Percentiles rank a stretch among this genome's conserved stretches.
Evolutionary conservation across 805 yeast species (phyloP).

Genomic region (Pichia heedii): DNA sequence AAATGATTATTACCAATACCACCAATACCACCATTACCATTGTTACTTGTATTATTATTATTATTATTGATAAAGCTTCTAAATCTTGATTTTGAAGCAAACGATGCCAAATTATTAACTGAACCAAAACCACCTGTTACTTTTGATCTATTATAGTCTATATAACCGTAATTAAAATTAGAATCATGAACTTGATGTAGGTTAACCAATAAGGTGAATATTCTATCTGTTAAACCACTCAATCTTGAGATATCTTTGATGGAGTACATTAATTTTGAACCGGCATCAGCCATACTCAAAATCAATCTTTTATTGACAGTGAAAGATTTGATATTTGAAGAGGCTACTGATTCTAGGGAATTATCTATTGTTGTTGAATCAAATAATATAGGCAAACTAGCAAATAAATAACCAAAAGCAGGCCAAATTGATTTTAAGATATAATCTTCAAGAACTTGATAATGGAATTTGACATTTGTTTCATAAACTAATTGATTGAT

Average conservation of each 20-base stretch:
- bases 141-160: slow-evolving; percentile 11
- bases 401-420: slow-evolving; percentile 85
- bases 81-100: slow-evolving; percentile 23
- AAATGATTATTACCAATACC: not conserved
- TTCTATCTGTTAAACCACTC: slow-evolving; percentile 84
- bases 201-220: slow-evolving; percentile 64
- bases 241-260: slow-evolving; percentile 86
- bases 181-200: slow-evolving; percentile 76
- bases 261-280: slow-evolving; percentile 88
- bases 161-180: slow-evolving; percentile 39
- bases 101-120: slow-evolving; percentile 21
- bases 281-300: slow-evolving; percentile 91
- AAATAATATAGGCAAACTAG: slow-evolving; percentile 79
- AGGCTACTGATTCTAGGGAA: slow-evolving; percentile 16
- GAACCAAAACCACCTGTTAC: slow-evolving; percentile 25
- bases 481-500: slow-evolving; percentile 26
- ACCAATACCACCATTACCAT: slow-evolving; percentile 31
- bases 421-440: slow-evolving; percentile 90
- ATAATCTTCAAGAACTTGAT: slow-evolving; percentile 74
- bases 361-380: slow-evolving; percentile 19
- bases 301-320: slow-evolving; percentile 84
- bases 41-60: slow-evolving; percentile 23
- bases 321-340: slow-evolving; percentile 67
- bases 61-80: slow-evolving; percentile 3
- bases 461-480: slow-evolving; percentile 52